phyloP scores from a whole-genome alignment of 306 rosid genomes.

The Abrus precatorius region DNA sequence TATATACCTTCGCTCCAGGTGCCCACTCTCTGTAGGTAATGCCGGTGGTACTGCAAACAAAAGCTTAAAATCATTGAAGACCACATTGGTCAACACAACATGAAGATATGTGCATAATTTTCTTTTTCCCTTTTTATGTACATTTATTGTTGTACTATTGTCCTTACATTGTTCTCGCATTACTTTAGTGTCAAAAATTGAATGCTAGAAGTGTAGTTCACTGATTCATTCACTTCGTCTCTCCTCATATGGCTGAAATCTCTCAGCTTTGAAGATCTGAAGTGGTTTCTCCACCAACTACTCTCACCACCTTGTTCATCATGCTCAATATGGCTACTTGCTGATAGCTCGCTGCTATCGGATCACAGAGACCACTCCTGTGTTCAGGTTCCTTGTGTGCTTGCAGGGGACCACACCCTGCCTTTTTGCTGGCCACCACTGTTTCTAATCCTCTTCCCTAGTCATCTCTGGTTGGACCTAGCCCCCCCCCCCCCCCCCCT shows the following conservation, averaged over 20 bases:
- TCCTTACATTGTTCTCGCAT: background rate
- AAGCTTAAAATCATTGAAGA: conserved; percentile 46
- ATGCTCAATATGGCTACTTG: conserved; percentile 1
- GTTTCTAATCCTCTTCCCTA: conserved; percentile 1
- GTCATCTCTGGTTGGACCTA: background rate
- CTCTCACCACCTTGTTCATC: background rate
- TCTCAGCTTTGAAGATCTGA: conserved; percentile 15
- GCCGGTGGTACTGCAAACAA: conserved; percentile 78
- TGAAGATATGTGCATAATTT: conserved; percentile 1
- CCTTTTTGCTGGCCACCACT: conserved; percentile 1
- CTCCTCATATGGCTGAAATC: background rate
- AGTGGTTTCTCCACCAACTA: conserved; percentile 16
- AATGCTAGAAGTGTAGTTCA: background rate
- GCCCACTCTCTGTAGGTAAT: conserved; percentile 98
- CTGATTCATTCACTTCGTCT: background rate
- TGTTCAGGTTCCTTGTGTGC: background rate
- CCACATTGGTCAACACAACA: conserved; percentile 23
- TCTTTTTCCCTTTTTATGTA: conserved; percentile 1
- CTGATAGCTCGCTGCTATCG: background rate
- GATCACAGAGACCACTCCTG: background rate
- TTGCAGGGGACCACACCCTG: background rate
- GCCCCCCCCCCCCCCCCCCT: background rate
- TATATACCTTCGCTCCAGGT: conserved; percentile 90
- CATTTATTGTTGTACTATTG: conserved; percentile 15
- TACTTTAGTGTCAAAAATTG: conserved; percentile 9